Evolutionary conservation across 257 asterid genomes (phyloP).

Genomic region (Gynochthodes officinalis): DNA sequence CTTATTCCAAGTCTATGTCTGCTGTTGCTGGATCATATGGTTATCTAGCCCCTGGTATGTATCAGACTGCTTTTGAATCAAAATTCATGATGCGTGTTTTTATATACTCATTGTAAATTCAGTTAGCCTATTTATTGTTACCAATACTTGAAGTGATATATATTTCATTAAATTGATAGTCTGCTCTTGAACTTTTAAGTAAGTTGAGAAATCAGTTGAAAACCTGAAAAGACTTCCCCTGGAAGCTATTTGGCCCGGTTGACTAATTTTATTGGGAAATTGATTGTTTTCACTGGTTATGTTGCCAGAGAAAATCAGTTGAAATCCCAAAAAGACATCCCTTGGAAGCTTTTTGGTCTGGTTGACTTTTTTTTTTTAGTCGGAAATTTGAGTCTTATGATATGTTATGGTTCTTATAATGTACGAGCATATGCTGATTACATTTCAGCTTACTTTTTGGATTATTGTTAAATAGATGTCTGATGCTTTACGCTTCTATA

Average conservation of each 20-base stretch:
- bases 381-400: too few species aligned
- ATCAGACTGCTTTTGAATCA: neutral
- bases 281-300: neutral
- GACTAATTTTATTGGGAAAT: neutral
- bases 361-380: too few species aligned
- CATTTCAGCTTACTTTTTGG: neutral
- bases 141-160: neutral
- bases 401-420: neutral
- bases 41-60: constrained; percentile 92
- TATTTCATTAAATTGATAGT: neutral
- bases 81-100: neutral
- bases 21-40: constrained; percentile 99
- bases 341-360: too few species aligned
- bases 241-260: neutral
- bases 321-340: too few species aligned
- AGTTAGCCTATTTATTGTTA: neutral
- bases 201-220: neutral
- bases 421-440: neutral
- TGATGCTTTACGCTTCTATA: neutral
- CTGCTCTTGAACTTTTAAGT: neutral
- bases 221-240: neutral
- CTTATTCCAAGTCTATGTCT: constrained; percentile 87
- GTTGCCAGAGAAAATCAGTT: too few species aligned
- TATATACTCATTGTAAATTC: neutral
- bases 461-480: neutral